Conservation (phyloP, 179 eudicot genomes). For the Silene noctiflora region DNA sequence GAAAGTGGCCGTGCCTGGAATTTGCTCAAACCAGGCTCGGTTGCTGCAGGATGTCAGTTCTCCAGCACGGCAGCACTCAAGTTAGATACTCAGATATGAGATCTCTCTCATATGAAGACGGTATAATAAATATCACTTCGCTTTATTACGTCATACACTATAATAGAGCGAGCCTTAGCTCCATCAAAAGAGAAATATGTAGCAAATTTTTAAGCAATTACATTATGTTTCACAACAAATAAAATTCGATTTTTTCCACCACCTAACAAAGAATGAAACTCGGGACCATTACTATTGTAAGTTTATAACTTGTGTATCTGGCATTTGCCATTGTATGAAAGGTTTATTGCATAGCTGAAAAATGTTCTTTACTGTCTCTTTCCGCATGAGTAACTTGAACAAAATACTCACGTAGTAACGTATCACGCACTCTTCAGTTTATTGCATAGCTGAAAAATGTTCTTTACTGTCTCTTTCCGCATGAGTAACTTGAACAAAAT, state of each 20-base stretch:
- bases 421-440: slow-evolving; percentile 49
- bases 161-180: background rate
- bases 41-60: too few species aligned
- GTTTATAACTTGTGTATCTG: slow-evolving; percentile 8
- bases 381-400: background rate
- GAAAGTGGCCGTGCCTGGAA: background rate
- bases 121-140: too few species aligned
- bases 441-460: slow-evolving; percentile 16
- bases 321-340: background rate
- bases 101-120: too few species aligned
- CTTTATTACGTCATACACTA: too few species aligned
- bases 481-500: background rate
- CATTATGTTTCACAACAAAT: background rate
- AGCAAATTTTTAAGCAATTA: background rate
- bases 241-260: slow-evolving; percentile 1
- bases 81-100: too few species aligned
- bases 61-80: too few species aligned
- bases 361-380: background rate
- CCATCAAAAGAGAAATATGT: background rate
- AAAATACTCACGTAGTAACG: background rate
- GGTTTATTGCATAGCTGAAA: slow-evolving; percentile 19
- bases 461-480: slow-evolving; percentile 1
- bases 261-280: slow-evolving; percentile 5
- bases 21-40: too few species aligned
- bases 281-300: background rate